A percentile compares a stretch with the other conserved stretches of the same genome.
Conservation (phyloP, 441 rosid genomes). For the Kokia cookei region DNA sequence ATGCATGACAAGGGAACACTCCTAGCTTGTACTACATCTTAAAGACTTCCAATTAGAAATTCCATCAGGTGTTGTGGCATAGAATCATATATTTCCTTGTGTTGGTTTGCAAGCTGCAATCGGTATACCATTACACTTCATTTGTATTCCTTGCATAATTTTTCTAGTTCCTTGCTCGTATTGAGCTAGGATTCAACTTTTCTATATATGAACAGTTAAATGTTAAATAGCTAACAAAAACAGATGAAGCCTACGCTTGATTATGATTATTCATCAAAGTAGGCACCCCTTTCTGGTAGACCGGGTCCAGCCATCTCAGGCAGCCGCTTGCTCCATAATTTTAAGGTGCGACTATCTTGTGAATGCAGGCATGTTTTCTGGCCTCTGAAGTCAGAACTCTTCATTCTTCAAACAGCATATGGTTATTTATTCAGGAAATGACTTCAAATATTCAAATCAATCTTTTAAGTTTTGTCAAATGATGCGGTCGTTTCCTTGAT, state of each 20-base stretch:
- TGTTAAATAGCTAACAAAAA: not conserved
- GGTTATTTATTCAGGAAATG: not conserved
- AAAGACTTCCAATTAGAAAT: not conserved
- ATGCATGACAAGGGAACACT: not conserved
- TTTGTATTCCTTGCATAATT: not conserved
- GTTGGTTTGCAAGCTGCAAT: not conserved
- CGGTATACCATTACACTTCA: not conserved
- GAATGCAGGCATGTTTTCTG: not conserved
- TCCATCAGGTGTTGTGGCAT: not conserved
- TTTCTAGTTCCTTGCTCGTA: not conserved
- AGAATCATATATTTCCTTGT: not conserved
- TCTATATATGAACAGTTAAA: not conserved
- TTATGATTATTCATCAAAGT: not conserved
- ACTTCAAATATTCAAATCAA: slow-evolving; percentile 3
- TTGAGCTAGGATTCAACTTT: not conserved
- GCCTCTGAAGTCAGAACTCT: not conserved
- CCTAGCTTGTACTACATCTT: not conserved
- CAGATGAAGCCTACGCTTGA: not conserved
- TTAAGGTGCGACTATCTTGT: not conserved
- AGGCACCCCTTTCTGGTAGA: not conserved
- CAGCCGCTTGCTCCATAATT: not conserved
- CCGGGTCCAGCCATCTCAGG: not conserved
- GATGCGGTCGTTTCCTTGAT: not conserved
- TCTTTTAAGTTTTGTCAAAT: not conserved
- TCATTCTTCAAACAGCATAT: not conserved